phyloP scores from a whole-genome alignment of 352 stramenopile species.

The Peronospora tabacina region DNA sequence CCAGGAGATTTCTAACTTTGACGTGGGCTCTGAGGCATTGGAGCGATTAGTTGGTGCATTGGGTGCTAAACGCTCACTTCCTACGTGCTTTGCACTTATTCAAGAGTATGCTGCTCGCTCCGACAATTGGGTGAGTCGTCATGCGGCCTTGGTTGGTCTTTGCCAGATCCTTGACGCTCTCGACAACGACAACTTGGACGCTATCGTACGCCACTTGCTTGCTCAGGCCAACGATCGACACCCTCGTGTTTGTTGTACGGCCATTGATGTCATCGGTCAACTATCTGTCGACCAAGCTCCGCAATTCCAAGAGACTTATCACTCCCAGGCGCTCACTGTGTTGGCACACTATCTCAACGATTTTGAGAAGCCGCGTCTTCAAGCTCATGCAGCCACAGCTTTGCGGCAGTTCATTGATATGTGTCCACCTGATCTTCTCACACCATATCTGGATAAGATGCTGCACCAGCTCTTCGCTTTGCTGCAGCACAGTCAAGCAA shows the following conservation, averaged over 20 bases:
- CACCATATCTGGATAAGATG: constrained; percentile 69
- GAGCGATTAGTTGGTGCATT: constrained; percentile 61
- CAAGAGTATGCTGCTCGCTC: constrained; percentile 53
- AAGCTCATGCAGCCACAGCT: constrained; percentile 66
- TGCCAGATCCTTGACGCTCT: constrained; percentile 81
- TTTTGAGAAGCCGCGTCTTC: constrained; percentile 47
- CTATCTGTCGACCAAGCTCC: constrained; percentile 71
- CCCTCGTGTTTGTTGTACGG: constrained; percentile 73
- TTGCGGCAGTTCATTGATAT: constrained; percentile 83
- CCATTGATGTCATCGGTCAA: constrained; percentile 78
- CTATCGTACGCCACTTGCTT: constrained; percentile 61
- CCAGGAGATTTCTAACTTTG: constrained; percentile 82
- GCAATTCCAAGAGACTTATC: constrained; percentile 72
- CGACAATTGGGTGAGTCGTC: constrained; percentile 67
- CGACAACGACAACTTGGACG: constrained; percentile 49
- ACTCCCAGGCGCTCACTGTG: constrained; percentile 53
- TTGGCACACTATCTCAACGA: constrained; percentile 63
- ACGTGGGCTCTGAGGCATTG: constrained; percentile 75
- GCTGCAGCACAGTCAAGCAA: constrained; percentile 34
- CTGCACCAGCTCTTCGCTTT: constrained; percentile 60
- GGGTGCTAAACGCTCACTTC: constrained; percentile 60
- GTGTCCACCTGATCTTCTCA: constrained; percentile 51
- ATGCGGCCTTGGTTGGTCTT: constrained; percentile 68
- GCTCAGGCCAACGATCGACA: constrained; percentile 59
- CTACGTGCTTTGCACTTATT: constrained; percentile 71